Evolutionary conservation across 805 yeast genomes (phyloP).

Genomic region (Cyberlindnera maclurae): DNA sequence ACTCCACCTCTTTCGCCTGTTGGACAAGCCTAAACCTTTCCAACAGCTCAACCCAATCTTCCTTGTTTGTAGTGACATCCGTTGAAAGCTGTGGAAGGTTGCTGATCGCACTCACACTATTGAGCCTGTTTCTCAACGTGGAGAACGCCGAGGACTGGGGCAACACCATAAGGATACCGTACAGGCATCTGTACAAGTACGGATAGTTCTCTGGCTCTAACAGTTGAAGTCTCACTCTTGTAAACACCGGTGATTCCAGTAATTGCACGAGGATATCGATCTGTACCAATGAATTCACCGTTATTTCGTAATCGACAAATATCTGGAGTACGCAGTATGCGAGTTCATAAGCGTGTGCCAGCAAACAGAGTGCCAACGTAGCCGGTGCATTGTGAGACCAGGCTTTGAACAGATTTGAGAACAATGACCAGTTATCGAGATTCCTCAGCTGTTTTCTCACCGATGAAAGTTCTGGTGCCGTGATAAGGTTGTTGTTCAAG

Average conservation of each 20-base stretch:
- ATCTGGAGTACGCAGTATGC: slow-evolving; percentile 76
- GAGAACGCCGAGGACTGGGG: slow-evolving; percentile 91
- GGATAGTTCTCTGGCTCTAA: slow-evolving; percentile 81
- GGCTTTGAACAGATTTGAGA: slow-evolving; percentile 70
- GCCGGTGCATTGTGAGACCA: slow-evolving; percentile 94
- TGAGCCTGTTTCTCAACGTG: slow-evolving; percentile 70
- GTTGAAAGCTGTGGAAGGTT: slow-evolving; percentile 1
- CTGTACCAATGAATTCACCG: slow-evolving; percentile 74
- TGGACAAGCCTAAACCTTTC: slow-evolving; percentile 46
- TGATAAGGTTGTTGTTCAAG: slow-evolving; percentile 74
- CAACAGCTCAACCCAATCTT: slow-evolving; percentile 34
- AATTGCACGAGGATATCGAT: slow-evolving; percentile 85
- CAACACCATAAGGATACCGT: slow-evolving; percentile 85
- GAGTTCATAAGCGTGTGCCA: slow-evolving; percentile 83
- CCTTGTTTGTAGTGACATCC: slow-evolving; percentile 19
- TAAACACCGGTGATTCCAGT: slow-evolving; percentile 87
- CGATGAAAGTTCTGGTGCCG: slow-evolving; percentile 71
- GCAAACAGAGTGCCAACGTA: slow-evolving; percentile 72
- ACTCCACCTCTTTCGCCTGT: slow-evolving; percentile 28
- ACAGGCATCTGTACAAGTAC: slow-evolving; percentile 75
- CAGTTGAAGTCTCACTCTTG: slow-evolving; percentile 79
- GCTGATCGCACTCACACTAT: slow-evolving; percentile 30
- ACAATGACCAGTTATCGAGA: slow-evolving; percentile 63
- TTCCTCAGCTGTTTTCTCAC: slow-evolving; percentile 63
- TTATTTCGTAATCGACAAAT: slow-evolving; percentile 77